Evolutionary conservation across 257 asterid species (phyloP).

Genomic region (Fraxinus pennsylvanica): DNA sequence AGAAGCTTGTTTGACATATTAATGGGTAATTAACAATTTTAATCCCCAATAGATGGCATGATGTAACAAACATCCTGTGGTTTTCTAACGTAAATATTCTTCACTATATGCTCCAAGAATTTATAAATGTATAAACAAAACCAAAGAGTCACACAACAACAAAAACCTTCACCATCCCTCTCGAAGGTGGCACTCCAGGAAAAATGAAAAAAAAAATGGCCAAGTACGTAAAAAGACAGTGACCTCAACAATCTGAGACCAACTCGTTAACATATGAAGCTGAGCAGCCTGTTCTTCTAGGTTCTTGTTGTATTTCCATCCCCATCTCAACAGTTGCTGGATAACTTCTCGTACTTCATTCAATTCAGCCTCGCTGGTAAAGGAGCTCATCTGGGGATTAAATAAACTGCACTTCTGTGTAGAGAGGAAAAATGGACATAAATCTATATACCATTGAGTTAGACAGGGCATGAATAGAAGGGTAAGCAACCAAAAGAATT

Average conservation of each 20-base stretch:
- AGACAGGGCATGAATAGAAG: slow-evolving; percentile 11
- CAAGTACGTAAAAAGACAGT: slow-evolving; percentile 21
- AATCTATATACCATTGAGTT: slow-evolving; percentile 17
- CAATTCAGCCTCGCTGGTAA: slow-evolving; percentile 73
- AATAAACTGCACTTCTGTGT: slow-evolving; percentile 61
- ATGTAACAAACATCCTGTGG: background rate
- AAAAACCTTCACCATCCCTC: slow-evolving; percentile 10
- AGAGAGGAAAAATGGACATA: background rate
- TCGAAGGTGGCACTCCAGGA: slow-evolving; percentile 2
- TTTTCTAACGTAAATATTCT: background rate
- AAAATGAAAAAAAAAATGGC: slow-evolving; percentile 6
- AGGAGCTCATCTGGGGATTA: slow-evolving; percentile 60
- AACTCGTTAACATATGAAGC: slow-evolving; percentile 92
- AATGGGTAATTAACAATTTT: slow-evolving; percentile 1
- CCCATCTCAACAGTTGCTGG: slow-evolving; percentile 89
- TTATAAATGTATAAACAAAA: slow-evolving; percentile 15
- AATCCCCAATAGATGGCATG: background rate
- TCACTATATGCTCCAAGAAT: slow-evolving; percentile 4
- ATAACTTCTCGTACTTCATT: slow-evolving; percentile 75
- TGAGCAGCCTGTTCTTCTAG: slow-evolving; percentile 99
- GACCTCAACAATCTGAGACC: slow-evolving; percentile 98
- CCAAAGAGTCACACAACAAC: background rate
- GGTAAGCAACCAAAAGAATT: slow-evolving; percentile 12
- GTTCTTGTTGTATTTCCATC: slow-evolving; percentile 88
- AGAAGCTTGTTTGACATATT: slow-evolving; percentile 9